These are phyloP conservation scores for Gymnopilus dilepis DNA, from an alignment of 768 basidiomycete genomes.

Conservation along the genomic window DNA sequence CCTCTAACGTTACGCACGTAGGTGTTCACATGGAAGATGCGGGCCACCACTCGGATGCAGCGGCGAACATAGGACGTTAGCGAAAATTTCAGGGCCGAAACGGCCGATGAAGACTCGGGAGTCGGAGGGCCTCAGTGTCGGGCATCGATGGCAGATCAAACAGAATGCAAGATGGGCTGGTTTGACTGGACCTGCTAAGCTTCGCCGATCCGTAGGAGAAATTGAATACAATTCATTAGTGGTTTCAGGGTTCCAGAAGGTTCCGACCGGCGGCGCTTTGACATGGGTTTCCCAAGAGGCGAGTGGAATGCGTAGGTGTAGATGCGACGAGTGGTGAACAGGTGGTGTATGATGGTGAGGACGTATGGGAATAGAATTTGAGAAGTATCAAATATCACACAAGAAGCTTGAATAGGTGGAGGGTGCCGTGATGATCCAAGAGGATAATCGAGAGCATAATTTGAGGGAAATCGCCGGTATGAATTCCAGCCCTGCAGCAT, in stretches of 20 bases:
- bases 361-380: not conserved
- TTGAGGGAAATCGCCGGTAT: not conserved
- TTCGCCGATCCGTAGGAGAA: not conserved
- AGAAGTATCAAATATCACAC: not conserved
- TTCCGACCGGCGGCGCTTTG: constrained; percentile 4
- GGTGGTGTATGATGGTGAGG: not conserved
- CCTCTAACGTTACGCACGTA: not conserved
- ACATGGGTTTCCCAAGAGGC: not conserved
- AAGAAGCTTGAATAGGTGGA: not conserved
- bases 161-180: not conserved
- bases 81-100: not conserved
- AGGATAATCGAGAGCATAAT: not conserved
- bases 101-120: not conserved
- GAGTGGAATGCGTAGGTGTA: not conserved
- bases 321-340: too few relatives aligned
- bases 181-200: not conserved
- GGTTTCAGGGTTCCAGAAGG: not conserved
- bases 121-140: not conserved
- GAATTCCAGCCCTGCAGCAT: not conserved
- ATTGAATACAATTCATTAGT: not conserved
- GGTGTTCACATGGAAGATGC: not conserved
- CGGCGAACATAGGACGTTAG: not conserved
- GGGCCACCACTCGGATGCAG: not conserved
- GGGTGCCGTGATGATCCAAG: too few relatives aligned
- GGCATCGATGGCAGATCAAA: not conserved